Conservation (phyloP, 345 rosid species). For the Clarkia xantiana region DNA sequence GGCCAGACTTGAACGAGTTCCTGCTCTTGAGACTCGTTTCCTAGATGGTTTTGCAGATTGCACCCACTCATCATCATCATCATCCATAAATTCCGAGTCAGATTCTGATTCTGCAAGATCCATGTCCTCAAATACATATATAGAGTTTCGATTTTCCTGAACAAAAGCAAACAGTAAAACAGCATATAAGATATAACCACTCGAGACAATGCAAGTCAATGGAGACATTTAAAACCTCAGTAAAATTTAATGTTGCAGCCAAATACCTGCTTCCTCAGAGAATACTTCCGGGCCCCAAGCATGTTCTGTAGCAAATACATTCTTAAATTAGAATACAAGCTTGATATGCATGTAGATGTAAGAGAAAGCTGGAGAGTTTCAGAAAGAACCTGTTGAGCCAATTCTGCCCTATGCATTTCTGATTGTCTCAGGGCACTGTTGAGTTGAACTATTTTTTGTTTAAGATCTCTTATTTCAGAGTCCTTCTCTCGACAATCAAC, state of each 20-base stretch:
- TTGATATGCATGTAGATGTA: neutral
- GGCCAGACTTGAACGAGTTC: slow-evolving; percentile 19
- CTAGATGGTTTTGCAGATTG: slow-evolving; percentile 22
- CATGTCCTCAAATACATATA: slow-evolving; percentile 56
- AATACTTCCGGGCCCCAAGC: slow-evolving; percentile 27
- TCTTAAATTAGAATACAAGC: neutral
- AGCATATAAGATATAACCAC: neutral
- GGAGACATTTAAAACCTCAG: neutral
- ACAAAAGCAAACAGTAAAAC: neutral
- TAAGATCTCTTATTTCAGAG: slow-evolving; percentile 46
- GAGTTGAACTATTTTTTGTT: slow-evolving; percentile 59
- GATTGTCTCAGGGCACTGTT: slow-evolving; percentile 39
- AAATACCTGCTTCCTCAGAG: slow-evolving; percentile 39
- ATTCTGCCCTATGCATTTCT: slow-evolving; percentile 54
- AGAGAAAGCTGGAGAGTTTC: neutral
- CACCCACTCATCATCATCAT: slow-evolving; percentile 57
- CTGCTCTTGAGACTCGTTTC: slow-evolving; percentile 28
- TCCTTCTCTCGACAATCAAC: slow-evolving; percentile 67
- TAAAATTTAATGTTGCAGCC: neutral
- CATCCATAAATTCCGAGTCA: slow-evolving; percentile 19
- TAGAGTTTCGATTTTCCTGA: slow-evolving; percentile 40
- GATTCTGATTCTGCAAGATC: slow-evolving; percentile 67
- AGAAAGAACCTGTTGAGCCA: slow-evolving; percentile 30
- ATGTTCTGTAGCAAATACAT: slow-evolving; percentile 19
- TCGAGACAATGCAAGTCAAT: neutral